phyloP scores from a whole-genome alignment of 805 yeast genomes.

The Hanseniaspora pseudoguilliermondii region DNA sequence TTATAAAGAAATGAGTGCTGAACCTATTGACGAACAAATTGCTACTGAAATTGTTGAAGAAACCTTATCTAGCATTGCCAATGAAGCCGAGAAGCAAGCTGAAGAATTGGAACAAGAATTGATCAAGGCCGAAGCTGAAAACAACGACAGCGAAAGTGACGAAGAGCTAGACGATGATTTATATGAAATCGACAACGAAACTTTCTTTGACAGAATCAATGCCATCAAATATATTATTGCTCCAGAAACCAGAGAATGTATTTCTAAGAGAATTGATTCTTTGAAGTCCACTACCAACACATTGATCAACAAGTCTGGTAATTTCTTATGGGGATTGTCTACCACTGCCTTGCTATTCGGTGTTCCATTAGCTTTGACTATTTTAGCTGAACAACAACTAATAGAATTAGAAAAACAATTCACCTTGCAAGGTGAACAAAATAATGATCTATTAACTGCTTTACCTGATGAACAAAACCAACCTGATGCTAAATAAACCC shows the following conservation, averaged over 20 bases:
- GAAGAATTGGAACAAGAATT: conserved; percentile 27
- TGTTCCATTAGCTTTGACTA: conserved; percentile 81
- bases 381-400: conserved; percentile 84
- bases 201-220: conserved; percentile 69
- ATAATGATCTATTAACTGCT: conserved; percentile 44
- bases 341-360: conserved; percentile 77
- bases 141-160: conserved; percentile 32
- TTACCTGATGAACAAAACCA: conserved; percentile 46
- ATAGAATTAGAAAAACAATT: conserved; percentile 89
- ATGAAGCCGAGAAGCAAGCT: conserved; percentile 29
- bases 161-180: conserved; percentile 38
- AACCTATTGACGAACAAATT: conserved; percentile 55
- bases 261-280: conserved; percentile 30
- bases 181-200: conserved; percentile 74
- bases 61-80: conserved; percentile 15
- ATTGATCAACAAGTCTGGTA: conserved; percentile 48
- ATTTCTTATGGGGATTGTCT: conserved; percentile 71
- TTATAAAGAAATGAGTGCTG: conserved; percentile 15
- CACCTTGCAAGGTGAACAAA: conserved; percentile 62
- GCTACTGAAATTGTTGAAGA: conserved; percentile 48
- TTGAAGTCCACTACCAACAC: background rate
- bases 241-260: conserved; percentile 60
- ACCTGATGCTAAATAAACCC: conserved; percentile 12
- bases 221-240: conserved; percentile 89
- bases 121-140: conserved; percentile 27